Evolutionary conservation across 1,284 basidiomycete genomes (phyloP).

Genomic region (Puccinia novopanici): DNA sequence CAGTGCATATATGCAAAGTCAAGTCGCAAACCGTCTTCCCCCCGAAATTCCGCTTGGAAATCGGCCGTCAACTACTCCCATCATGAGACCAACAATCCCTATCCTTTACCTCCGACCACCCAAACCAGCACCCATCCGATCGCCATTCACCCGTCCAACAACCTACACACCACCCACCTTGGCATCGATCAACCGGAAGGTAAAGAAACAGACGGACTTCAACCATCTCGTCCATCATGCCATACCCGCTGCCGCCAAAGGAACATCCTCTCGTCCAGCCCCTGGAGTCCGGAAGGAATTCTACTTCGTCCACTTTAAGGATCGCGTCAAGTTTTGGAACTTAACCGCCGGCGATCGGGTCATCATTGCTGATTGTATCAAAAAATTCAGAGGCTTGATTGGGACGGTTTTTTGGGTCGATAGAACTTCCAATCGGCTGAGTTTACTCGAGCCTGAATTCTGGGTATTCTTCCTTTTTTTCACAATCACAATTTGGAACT

Average conservation of each 20-base stretch:
- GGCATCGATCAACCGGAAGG: slow-evolving; percentile 6
- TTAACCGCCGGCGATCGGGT: slow-evolving; percentile 47
- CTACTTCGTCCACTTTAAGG: slow-evolving; percentile 48
- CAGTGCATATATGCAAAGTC: too few species aligned
- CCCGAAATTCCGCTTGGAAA: background rate
- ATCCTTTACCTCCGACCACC: slow-evolving; percentile 38
- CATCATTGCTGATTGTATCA: slow-evolving; percentile 45
- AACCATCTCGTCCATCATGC: slow-evolving; percentile 50
- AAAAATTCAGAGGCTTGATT: slow-evolving; percentile 32
- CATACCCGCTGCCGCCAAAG: slow-evolving; percentile 40
- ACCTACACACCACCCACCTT: slow-evolving; percentile 42
- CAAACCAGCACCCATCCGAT: slow-evolving; percentile 38
- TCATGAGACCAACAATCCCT: slow-evolving; percentile 11
- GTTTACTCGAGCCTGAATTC: slow-evolving; percentile 44
- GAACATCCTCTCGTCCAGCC: slow-evolving; percentile 39
- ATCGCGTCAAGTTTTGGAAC: slow-evolving; percentile 50
- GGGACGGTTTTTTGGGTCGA: slow-evolving; percentile 48
- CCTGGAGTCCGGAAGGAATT: slow-evolving; percentile 42
- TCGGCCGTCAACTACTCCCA: background rate
- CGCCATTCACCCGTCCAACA: slow-evolving; percentile 41
- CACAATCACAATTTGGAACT: background rate
- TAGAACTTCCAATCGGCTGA: slow-evolving; percentile 37
- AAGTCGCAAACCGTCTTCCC: too few species aligned
- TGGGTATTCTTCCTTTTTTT: slow-evolving; percentile 26
- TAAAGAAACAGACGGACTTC: slow-evolving; percentile 48